phyloP scores from a whole-genome alignment of 108 stramenopile genomes.

The Pseudonitzschia pungens region DNA sequence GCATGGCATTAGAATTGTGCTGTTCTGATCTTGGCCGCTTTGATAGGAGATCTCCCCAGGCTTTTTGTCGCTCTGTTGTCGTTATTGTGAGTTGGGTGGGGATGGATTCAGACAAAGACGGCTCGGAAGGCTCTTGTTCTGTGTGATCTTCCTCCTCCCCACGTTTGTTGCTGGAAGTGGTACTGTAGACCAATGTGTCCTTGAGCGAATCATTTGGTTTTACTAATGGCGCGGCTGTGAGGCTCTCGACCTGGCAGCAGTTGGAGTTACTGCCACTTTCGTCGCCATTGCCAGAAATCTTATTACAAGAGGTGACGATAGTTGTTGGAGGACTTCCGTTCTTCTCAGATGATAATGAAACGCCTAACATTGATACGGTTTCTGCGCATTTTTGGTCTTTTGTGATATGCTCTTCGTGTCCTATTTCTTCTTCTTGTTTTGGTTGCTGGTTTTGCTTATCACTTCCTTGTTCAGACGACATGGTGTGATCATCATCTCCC shows the following conservation, averaged over 20 bases:
- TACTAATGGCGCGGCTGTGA: neutral
- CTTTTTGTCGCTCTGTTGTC: neutral
- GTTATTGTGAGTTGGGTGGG: neutral
- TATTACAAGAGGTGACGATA: too few relatives aligned
- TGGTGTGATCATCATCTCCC: neutral
- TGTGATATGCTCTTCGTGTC: neutral
- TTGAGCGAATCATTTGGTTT: too few relatives aligned
- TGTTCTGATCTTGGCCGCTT: conserved; percentile 8
- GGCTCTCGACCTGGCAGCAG: too few relatives aligned
- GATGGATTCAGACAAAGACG: neutral
- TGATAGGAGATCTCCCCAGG: conserved; percentile 18
- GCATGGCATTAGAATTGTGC: neutral
- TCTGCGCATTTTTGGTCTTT: neutral
- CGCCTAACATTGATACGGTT: neutral
- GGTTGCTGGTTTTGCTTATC: neutral
- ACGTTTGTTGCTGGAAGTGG: neutral
- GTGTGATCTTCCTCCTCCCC: neutral
- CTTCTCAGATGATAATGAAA: neutral
- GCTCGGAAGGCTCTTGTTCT: neutral
- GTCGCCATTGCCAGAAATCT: neutral
- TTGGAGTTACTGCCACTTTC: neutral
- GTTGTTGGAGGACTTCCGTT: too few relatives aligned
- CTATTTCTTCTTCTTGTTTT: neutral
- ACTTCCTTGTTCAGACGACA: conserved; percentile 16
- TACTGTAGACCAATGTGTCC: neutral